These are phyloP conservation scores for Erythrobasidium hasegawianum DNA, from an alignment of 1,284 basidiomycete species.

Conservation along the genomic window DNA sequence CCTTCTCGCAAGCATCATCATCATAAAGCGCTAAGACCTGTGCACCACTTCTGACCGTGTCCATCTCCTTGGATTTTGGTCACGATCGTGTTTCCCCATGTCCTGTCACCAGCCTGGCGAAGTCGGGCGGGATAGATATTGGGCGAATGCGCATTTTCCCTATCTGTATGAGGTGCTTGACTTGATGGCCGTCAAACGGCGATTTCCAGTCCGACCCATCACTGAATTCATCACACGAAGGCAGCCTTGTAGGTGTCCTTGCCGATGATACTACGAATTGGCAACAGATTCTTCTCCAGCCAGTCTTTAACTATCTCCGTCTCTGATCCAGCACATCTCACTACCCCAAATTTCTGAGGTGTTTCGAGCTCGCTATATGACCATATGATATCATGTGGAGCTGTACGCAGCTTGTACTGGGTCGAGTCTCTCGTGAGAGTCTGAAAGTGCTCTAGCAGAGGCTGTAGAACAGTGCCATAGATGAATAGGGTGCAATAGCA, in stretches of 20 bases:
- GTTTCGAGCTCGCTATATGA: slow-evolving; percentile 57
- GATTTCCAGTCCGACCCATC: too few relatives aligned
- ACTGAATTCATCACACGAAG: slow-evolving; percentile 9
- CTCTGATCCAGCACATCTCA: slow-evolving; percentile 68
- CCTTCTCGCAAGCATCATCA: too few relatives aligned
- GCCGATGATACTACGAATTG: slow-evolving; percentile 51
- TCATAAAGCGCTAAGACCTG: too few relatives aligned
- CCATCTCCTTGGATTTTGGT: too few relatives aligned
- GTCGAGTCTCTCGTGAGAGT: slow-evolving; percentile 58
- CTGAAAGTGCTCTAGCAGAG: slow-evolving; percentile 54
- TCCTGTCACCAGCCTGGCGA: too few relatives aligned
- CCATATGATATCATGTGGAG: slow-evolving; percentile 67
- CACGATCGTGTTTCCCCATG: too few relatives aligned
- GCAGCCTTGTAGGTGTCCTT: slow-evolving; percentile 30
- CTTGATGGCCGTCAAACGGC: too few relatives aligned
- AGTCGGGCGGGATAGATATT: too few relatives aligned
- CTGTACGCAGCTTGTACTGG: slow-evolving; percentile 58
- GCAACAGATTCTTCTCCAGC: slow-evolving; percentile 58
- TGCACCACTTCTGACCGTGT: too few relatives aligned
- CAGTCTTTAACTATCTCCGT: slow-evolving; percentile 68
- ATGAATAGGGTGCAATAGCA: slow-evolving; percentile 80
- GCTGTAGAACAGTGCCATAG: slow-evolving; percentile 59
- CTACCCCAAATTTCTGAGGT: slow-evolving; percentile 51
- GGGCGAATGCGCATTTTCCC: too few relatives aligned
- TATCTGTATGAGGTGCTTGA: too few relatives aligned